Base-by-base conservation (phyloP, 2,329 filamentous ascomycete genomes). In the Alternaria sp. region DNA sequence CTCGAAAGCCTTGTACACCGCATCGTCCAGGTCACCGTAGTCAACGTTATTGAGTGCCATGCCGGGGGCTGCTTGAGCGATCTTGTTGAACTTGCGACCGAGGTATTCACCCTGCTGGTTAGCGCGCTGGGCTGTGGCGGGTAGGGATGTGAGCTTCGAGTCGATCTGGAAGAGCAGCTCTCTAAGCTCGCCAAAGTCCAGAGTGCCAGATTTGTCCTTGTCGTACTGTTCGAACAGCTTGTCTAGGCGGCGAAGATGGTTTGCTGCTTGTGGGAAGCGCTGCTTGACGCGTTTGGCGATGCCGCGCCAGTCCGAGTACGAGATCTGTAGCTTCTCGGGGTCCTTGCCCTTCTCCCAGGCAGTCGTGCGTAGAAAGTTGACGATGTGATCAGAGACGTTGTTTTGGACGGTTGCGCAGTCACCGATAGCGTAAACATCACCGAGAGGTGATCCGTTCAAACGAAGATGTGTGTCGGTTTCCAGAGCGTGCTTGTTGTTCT, bases 401-500 rank as follows among this genome's bases (percentile, higher is more conserved):
- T 99, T 99, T 77, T 99, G 96, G 0, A 99, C 95, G 0, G 96
- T 99, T 7, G 93, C 86, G 82, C 96, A 98, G 81, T 99, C 96
- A 13, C 96, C 96, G 66, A 99, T 93, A 51, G 94, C 94, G 76
- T 99, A 99, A 21, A 99, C 93, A 65, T 98, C 95, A 40, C 96
- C 96, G 0, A 98, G 82, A 0, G 96, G 96, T 0, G 96, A 89
- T 57, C 96, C 96, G 63, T 91, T 92, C 0, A 99, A 84, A 44
- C 96, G 93, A 9, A 98, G 89, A 77, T 99, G 95, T 1, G 93
- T 90, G 78, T 99, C 96, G 0, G 96, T 99, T 79, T 98, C 96
- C 9, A 99, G 86, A 3, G 96, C 96, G 77, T 96, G 94, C 43
- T 87, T 88, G 82, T 99, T 99, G 67, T 89, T 93, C 79, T 99